Evolutionary conservation across 1,139 yeast genomes (phyloP), one percentile per base, ranked within the genome.

Genomic region (Yamadazyma membranifaciens): DNA sequence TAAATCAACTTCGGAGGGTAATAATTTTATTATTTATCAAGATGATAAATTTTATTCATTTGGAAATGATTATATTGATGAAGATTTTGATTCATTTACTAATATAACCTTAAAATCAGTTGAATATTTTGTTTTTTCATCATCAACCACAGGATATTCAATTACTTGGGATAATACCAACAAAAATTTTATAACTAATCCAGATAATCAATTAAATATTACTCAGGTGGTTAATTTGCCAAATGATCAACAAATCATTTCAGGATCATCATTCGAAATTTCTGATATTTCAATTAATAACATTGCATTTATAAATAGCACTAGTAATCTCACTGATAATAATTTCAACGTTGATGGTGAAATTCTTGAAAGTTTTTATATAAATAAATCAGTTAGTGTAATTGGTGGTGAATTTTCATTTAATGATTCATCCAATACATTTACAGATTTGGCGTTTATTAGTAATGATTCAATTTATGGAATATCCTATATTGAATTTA

Each of bases 331-430:
- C 42, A 47, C 67, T 9, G 36, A 49, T 7, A 45, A 43, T n/a
- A 43, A 44, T 6, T 36, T 39, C 11, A 16, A 31, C 14, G 25
- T 36, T 6, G 33, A 31, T 14, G 83, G 83, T 20, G 56, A 60
- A 1, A 78, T 84, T 15, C 43, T 56, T 11, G 45, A 54, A 4
- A 63, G 76, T 0, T 67, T 52, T 44, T 66, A 61, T 39, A 65
- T 83, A 32, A 82, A 83, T 52, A 63, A 63, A 15, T 56, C 80
- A 0, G 47, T 74, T 4, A 67, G 82, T 38, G 73, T 78, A 1
- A 52, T 83, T 36, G 89, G 85, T 12, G 78, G 78, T 5, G 49
- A 52, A n/a, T 71, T 73, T 48, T 39, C 49, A 11, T 51, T 48
- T 16, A 38, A 43, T 9, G 57, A 60, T 11, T 46, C 63, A 3